Percentiles rank a stretch among this genome's conserved stretches.
Conservation (phyloP, 2,329 filamentous ascomycete genomes). For the Talaromyces funiculosus region DNA sequence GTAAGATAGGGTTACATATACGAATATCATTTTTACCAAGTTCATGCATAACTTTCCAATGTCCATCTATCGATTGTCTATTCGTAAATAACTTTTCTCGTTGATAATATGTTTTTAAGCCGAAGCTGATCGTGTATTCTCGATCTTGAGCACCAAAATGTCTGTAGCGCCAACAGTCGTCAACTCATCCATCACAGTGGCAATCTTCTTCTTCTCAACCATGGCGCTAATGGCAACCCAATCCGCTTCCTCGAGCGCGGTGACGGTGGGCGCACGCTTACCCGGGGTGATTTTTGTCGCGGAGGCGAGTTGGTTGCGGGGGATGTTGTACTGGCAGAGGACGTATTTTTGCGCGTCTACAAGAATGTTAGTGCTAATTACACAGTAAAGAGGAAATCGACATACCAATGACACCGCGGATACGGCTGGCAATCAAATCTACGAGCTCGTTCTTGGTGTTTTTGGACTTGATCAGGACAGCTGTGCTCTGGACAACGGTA, state of each 20-base stretch:
- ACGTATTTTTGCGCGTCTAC: slow-evolving; percentile 82
- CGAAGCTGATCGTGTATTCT: slow-evolving; percentile 60
- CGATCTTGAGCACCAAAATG: slow-evolving; percentile 78
- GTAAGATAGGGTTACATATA: neutral
- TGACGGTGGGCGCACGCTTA: slow-evolving; percentile 88
- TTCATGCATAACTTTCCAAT: no score
- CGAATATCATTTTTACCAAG: no score
- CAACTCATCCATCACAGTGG: slow-evolving; percentile 79
- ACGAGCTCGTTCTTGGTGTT: slow-evolving; percentile 75
- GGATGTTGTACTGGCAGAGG: slow-evolving; percentile 93
- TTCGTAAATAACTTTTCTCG: no score
- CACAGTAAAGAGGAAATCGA: slow-evolving; percentile 12
- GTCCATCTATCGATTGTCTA: neutral
- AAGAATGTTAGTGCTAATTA: no score
- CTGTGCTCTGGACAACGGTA: slow-evolving; percentile 81
- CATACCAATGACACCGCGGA: slow-evolving; percentile 82
- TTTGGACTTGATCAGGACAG: slow-evolving; percentile 87
- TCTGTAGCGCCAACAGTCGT: slow-evolving; percentile 72
- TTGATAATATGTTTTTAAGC: no score
- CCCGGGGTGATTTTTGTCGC: slow-evolving; percentile 81
- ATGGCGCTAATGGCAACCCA: slow-evolving; percentile 95
- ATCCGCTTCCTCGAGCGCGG: slow-evolving; percentile 75
- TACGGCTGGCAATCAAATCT: slow-evolving; percentile 76
- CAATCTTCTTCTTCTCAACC: slow-evolving; percentile 84
- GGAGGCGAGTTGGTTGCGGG: slow-evolving; percentile 59